Base-by-base conservation (phyloP, 2,329 filamentous ascomycete species). In the Pseudogymnoascus verrucosus region DNA sequence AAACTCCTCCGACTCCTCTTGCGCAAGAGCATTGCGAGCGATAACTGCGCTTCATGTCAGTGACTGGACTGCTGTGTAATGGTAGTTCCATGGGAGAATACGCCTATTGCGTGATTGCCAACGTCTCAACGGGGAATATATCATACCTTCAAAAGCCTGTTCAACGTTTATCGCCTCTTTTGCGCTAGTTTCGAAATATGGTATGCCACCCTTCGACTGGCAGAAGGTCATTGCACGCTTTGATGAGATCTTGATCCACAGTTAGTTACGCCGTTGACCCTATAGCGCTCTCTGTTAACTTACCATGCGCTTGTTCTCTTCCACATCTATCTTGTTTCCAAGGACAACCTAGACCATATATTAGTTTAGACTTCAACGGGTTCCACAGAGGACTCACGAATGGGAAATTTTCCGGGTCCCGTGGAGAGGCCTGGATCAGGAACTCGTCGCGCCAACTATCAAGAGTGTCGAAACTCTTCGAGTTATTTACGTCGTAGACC, bases 381-480 rank as follows among this genome's bases (percentile, higher is more conserved):
- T 31, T 40, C 0, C 6, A 10, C n/a, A n/a, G n/a, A 10, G 2
- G 47, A 80, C 89, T 77, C 78, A 97, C 95, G 75, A 99, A 99
- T 60, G 95, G 95, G 76, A 99, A 99, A 77, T 90, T 96, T 76
- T 97, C 93, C 1, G 95, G 95, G 71, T 99, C 95, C 74, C 96
- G 88, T 4, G 95, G 95, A 69, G 91, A 96, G 5, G 95, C 95
- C 78, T 99, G 95, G 70, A 99, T 96, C 70, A 99, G 78, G 75
- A 99, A 99, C 77, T 99, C 95, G 74, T 99, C 95, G 73, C 95
- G 85, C 95, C 95, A 99, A 78, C 92, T 96, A 76, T 99, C 95
- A 65, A 99, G 85, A 12, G 93, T 96, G 76, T 99, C 95, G 77
- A 99, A 99, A 76, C 92, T 96, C 85, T 99, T 99, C 67, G 93